phyloP scores from a whole-genome alignment of 176 grass and related monocot genomes.

The Secale cereale region DNA sequence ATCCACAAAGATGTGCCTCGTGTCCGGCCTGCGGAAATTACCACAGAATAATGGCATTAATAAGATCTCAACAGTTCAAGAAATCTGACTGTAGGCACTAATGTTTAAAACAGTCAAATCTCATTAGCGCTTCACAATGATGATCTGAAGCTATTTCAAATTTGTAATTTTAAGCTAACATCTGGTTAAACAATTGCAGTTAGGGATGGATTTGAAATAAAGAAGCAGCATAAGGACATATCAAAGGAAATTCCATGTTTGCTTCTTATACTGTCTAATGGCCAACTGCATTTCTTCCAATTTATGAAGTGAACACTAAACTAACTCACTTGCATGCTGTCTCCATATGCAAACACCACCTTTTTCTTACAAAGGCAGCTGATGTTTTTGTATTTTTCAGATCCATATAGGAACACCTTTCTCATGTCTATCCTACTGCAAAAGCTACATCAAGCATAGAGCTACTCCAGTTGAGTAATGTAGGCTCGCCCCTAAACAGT shows the following conservation, averaged over 20 bases:
- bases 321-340: background rate
- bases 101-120: background rate
- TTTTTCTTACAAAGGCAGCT: background rate
- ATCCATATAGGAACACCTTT: background rate
- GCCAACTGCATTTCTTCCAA: background rate
- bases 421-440: background rate
- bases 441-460: background rate
- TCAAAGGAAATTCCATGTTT: constrained; percentile 1
- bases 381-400: background rate
- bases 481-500: background rate
- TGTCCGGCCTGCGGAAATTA: constrained; percentile 57
- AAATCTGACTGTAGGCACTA: background rate
- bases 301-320: background rate
- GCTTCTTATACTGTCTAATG: background rate
- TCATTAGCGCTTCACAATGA: background rate
- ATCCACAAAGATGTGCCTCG: constrained; percentile 83
- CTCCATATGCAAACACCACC: background rate
- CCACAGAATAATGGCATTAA: background rate
- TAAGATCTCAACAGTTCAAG: constrained; percentile 1
- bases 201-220: background rate
- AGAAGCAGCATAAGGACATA: background rate
- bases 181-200: background rate
- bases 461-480: background rate
- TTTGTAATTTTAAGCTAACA: constrained; percentile 14
- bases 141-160: background rate